A percentile compares a stretch with the other conserved stretches of the same genome.
These are phyloP conservation scores for Rhizomucor miehei DNA, from an alignment of 371 early-diverging fungal genomes.

Conservation along the genomic window DNA sequence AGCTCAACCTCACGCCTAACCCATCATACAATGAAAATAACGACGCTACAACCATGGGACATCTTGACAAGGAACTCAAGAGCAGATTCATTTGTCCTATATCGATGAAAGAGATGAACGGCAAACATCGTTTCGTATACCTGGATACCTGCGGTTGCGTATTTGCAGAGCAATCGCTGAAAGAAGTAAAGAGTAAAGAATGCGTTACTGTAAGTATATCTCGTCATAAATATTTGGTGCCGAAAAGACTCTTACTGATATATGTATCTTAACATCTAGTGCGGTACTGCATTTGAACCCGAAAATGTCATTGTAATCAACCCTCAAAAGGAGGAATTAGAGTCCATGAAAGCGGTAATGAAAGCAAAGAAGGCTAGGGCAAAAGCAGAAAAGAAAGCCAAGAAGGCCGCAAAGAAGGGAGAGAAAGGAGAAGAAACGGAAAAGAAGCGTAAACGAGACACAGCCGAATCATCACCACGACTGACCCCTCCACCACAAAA, in stretches of 20 bases:
- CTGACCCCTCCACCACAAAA: conserved; percentile 6
- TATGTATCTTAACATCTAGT: conserved; percentile 36
- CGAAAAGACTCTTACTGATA: neutral
- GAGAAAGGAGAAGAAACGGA: conserved; percentile 16
- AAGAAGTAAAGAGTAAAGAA: conserved; percentile 63
- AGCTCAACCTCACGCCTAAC: conserved; percentile 72
- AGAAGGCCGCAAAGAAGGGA: conserved; percentile 30
- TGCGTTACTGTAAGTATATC: conserved; percentile 53
- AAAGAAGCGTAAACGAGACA: conserved; percentile 26
- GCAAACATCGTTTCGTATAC: conserved; percentile 79
- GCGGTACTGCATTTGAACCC: conserved; percentile 60
- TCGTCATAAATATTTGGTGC: neutral
- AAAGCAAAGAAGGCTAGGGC: conserved; percentile 55
- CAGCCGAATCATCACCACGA: conserved; percentile 5
- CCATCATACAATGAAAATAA: conserved; percentile 55
- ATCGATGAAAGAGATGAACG: conserved; percentile 93
- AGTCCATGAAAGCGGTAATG: conserved; percentile 51
- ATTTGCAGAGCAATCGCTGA: conserved; percentile 81
- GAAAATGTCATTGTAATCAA: conserved; percentile 77
- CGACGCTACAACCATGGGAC: conserved; percentile 44
- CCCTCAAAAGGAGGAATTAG: conserved; percentile 63
- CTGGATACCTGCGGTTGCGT: conserved; percentile 86
- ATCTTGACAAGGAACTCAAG: conserved; percentile 49
- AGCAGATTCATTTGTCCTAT: conserved; percentile 86
- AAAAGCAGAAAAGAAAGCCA: conserved; percentile 57